Base-by-base conservation (phyloP, 2,329 filamentous ascomycete species). In the Fonsecaea nubica region DNA sequence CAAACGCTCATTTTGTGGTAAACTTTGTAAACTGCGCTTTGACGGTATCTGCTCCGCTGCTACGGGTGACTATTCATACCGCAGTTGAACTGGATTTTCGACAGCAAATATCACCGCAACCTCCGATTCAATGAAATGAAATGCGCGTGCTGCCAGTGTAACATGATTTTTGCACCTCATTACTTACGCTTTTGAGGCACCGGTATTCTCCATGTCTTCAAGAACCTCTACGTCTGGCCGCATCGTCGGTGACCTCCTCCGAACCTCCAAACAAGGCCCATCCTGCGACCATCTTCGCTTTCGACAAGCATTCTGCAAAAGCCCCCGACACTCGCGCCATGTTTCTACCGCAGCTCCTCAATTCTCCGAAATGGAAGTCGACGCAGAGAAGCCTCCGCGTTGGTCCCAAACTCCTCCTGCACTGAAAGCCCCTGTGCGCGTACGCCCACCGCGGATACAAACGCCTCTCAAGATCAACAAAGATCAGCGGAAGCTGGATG, bases 401-500 rank as follows among this genome's bases (percentile, higher is more conserved):
- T 93, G 90, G 90, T 83, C 86, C 10, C 84, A 88, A 74, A 93
- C 90, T 7, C 90, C 90, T 9, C 80, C 85, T 69, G 82, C 80
- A 64, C 90, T 92, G 84, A 91, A 89, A 79, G 89, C 89, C 3
- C 87, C 88, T 0, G 86, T 92, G 76, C 78, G 68, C 32, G 50
- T 69, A 30, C 61, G 64, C 48, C 66, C 66, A 66, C 68, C 80
- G 53, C 78, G 76, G 52, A 73, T 75, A 60, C 73, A 73, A 21
- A 74, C 73, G 25, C 69, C 74, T 77, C 75, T 94, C 87, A 86
- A 76, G 76, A 73, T 93, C 77, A 98, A 98, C 79, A 84, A 86
- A 21, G 88, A 93, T 75, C 91, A 92, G 9, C 83, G 82, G 71
- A 83, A 84, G 75, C 83, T 99, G 63, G 90, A 98, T 77, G 83